A percentile compares a stretch with the other conserved stretches of the same genome.
Evolutionary conservation across 257 asterid species (phyloP).

Genomic region (Scutellaria minor): DNA sequence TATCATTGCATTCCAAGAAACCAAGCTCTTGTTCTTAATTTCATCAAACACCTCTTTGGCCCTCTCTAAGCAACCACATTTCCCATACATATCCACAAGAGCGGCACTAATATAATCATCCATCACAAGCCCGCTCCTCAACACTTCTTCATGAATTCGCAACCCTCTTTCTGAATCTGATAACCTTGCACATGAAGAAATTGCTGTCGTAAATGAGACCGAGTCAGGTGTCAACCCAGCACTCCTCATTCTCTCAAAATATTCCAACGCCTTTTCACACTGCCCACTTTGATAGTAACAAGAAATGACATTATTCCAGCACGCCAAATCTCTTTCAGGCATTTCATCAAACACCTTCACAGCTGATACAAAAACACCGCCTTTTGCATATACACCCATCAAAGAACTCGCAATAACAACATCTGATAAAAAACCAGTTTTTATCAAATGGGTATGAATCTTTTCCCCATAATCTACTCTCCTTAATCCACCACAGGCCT

Average conservation of each 20-base stretch:
- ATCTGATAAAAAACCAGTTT: slow-evolving; percentile 62
- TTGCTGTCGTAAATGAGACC: slow-evolving; percentile 66
- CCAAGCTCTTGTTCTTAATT: slow-evolving; percentile 61
- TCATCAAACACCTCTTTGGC: slow-evolving; percentile 65
- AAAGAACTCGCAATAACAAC: slow-evolving; percentile 70
- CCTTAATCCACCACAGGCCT: slow-evolving; percentile 70
- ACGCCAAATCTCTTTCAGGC: slow-evolving; percentile 67
- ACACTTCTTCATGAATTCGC: slow-evolving; percentile 59
- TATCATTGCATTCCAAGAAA: slow-evolving; percentile 79
- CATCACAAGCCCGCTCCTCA: slow-evolving; percentile 44
- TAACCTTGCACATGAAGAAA: slow-evolving; percentile 72
- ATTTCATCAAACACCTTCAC: slow-evolving; percentile 74
- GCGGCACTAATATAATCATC: slow-evolving; percentile 69
- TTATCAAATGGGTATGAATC: slow-evolving; percentile 59
- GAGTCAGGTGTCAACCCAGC: slow-evolving; percentile 63
- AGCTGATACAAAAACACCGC: slow-evolving; percentile 55
- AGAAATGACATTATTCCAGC: slow-evolving; percentile 78
- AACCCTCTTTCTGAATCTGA: slow-evolving; percentile 62
- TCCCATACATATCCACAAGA: slow-evolving; percentile 87
- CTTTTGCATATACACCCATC: slow-evolving; percentile 60
- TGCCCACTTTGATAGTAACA: slow-evolving; percentile 75
- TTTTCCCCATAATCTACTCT: slow-evolving; percentile 53
- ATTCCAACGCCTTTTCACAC: slow-evolving; percentile 64
- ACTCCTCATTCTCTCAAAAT: slow-evolving; percentile 66
- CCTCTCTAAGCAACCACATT: slow-evolving; percentile 63